These are phyloP conservation scores for Cladosporium halotolerans DNA, from an alignment of 2,329 filamentous ascomycete species.

Conservation along the genomic window DNA sequence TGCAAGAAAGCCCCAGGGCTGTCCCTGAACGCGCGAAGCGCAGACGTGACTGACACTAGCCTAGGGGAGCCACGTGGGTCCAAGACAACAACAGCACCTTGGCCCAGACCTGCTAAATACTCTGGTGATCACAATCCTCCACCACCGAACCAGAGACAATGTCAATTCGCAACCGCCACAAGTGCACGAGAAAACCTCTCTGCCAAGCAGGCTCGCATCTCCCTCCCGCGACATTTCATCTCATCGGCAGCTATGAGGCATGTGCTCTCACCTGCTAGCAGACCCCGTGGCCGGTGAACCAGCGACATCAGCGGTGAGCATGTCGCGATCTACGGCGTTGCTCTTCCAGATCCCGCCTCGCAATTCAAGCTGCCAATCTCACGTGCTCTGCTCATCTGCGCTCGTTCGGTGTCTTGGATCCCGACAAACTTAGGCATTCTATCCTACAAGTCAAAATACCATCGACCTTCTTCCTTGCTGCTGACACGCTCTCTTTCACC, in stretches of 20 bases:
- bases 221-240: conserved; percentile 7
- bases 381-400: conserved; percentile 1
- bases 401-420: background rate
- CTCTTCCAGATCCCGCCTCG: background rate
- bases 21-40: background rate
- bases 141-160: background rate
- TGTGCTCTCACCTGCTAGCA: background rate
- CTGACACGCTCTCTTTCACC: background rate
- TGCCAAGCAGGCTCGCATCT: background rate
- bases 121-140: background rate
- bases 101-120: background rate
- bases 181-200: background rate
- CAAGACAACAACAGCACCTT: background rate
- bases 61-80: conserved; percentile 2
- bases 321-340: conserved; percentile 2
- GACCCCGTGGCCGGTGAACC: background rate
- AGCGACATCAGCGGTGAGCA: background rate
- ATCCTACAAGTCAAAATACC: background rate
- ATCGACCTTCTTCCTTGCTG: background rate
- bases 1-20: no score
- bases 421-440: background rate
- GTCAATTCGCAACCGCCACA: background rate
- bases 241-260: background rate
- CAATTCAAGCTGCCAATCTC: background rate
- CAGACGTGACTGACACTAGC: conserved; percentile 3